A percentile compares a stretch with the other conserved stretches of the same genome.
Conservation (phyloP, 768 basidiomycete genomes). For the Amanita rimosa region DNA sequence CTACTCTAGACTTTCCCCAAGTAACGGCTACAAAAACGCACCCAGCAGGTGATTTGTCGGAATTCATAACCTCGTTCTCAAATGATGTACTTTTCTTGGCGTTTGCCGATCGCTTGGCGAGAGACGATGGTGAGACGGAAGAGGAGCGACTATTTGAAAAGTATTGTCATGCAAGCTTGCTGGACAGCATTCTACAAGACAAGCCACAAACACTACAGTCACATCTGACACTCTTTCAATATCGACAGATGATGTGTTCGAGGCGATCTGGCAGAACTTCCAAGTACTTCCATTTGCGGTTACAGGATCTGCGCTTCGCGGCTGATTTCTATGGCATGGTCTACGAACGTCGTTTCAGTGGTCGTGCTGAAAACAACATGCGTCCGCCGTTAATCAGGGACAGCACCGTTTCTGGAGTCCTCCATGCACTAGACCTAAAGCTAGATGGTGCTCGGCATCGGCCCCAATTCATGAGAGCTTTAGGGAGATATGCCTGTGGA, state of each 20-base stretch:
- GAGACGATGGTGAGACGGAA: slow-evolving; percentile 44
- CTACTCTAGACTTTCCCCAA: slow-evolving; percentile 78
- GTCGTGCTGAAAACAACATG: slow-evolving; percentile 50
- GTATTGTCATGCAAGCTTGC: slow-evolving; percentile 65
- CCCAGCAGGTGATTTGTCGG: slow-evolving; percentile 63
- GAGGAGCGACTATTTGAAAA: slow-evolving; percentile 52
- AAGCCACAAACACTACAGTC: slow-evolving; percentile 72
- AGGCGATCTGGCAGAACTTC: slow-evolving; percentile 23
- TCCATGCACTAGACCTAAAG: slow-evolving; percentile 49
- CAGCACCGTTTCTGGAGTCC: slow-evolving; percentile 53
- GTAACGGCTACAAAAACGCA: slow-evolving; percentile 54
- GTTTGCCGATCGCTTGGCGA: slow-evolving; percentile 71
- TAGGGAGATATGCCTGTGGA: slow-evolving; percentile 45
- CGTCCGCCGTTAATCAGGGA: slow-evolving; percentile 64
- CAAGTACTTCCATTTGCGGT: slow-evolving; percentile 47
- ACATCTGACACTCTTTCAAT: slow-evolving; percentile 61
- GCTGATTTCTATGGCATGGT: slow-evolving; percentile 69
- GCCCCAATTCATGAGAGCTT: slow-evolving; percentile 28
- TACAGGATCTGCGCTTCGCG: slow-evolving; percentile 67
- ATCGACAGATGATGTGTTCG: slow-evolving; percentile 41
- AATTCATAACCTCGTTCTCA: slow-evolving; percentile 82
- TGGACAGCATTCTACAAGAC: slow-evolving; percentile 88
- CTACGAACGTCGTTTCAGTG: slow-evolving; percentile 67
- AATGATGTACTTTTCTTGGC: slow-evolving; percentile 71
- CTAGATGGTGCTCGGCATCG: slow-evolving; percentile 34